A percentile compares a stretch with the other conserved stretches of the same genome.
Conservation (phyloP, 495 filamentous ascomycete genomes). For the Penicillium lagena region DNA sequence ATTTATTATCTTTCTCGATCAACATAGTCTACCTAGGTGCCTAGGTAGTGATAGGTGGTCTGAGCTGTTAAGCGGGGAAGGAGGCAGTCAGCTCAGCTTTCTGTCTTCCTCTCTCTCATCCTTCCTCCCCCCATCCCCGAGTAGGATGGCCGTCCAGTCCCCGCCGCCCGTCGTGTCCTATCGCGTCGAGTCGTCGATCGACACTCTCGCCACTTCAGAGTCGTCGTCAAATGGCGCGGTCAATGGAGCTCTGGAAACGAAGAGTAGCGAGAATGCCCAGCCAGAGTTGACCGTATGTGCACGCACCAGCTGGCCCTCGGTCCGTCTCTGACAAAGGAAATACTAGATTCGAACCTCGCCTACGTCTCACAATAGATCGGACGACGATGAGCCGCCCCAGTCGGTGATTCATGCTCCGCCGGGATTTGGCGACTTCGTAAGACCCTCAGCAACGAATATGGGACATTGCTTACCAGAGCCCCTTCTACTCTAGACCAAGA, state of each 20-base stretch:
- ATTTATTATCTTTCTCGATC: not conserved
- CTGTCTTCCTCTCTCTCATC: not conserved
- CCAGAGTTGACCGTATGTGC: not conserved
- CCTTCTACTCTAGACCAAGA: not conserved
- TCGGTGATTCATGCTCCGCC: slow-evolving; percentile 86
- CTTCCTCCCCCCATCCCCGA: slow-evolving; percentile 2
- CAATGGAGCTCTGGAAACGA: too few species aligned
- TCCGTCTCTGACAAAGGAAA: too few species aligned
- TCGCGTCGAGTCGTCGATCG: not conserved
- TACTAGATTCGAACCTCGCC: slow-evolving; percentile 52
- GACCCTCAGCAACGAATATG: slow-evolving; percentile 14
- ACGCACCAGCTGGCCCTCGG: too few species aligned
- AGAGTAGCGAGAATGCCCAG: not conserved
- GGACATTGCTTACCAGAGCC: too few species aligned
- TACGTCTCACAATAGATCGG: slow-evolving; percentile 46
- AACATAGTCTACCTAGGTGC: too few species aligned
- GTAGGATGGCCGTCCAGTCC: slow-evolving; percentile 26
- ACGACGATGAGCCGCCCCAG: slow-evolving; percentile 64
- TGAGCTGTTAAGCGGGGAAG: not conserved
- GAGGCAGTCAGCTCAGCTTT: not conserved
- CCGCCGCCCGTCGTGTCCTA: slow-evolving; percentile 24
- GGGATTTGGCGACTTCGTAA: slow-evolving; percentile 72
- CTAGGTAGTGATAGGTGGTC: not conserved
- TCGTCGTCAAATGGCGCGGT: too few species aligned
- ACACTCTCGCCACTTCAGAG: too few species aligned